Evolutionary conservation across 164 flowering plant species (phyloP), one percentile per base, ranked within the genome.

Genomic region (Nymphaea thermarum): DNA sequence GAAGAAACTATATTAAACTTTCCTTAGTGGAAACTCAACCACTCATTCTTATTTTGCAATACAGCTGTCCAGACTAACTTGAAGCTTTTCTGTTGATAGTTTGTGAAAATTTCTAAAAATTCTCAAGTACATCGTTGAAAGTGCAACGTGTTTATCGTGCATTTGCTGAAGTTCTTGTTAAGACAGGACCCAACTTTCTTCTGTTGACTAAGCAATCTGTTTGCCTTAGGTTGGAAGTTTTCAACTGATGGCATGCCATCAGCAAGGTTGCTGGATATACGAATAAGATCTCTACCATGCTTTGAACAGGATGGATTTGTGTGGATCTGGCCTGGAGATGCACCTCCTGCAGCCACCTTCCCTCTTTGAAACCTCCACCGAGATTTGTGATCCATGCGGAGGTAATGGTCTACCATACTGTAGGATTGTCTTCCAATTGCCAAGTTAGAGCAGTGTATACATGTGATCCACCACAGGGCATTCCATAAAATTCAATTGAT

Each of bases 231-330:
- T 15, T 94, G 98, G 98, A 97, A 94, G 63, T 94, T 91, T 83
- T 67, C 96, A 8, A 88, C 95, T 2, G 96, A 94, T 79, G 98
- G 98, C 5, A 91, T 94, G 99, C 99, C 99, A 43, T 94, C 99
- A 15, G 91, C 99, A 1, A 70, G 74, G 67, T 72, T 86, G 45
- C 77, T 76, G 8, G 76, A 90, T 45, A 90, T 88, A 69, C 87
- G 79, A 71, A 86, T 94, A 77, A 86, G 76, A 61, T 80, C 99
- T 18, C 70, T 90, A 65, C 96, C 97, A 3, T 94, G 97, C 77
- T 80, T 88, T 67, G 99, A 94, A 79, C 86, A 91, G 70, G 97
- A 91, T 16, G 99, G 97, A 25, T 81, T 94, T 87, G 85, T 94
- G 65, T 94, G 99, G 99, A 83, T 89, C 68, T 94, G 99, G 97